phyloP scores from a whole-genome alignment of 2,329 filamentous ascomycete species.

The Verticillium isaacii region DNA sequence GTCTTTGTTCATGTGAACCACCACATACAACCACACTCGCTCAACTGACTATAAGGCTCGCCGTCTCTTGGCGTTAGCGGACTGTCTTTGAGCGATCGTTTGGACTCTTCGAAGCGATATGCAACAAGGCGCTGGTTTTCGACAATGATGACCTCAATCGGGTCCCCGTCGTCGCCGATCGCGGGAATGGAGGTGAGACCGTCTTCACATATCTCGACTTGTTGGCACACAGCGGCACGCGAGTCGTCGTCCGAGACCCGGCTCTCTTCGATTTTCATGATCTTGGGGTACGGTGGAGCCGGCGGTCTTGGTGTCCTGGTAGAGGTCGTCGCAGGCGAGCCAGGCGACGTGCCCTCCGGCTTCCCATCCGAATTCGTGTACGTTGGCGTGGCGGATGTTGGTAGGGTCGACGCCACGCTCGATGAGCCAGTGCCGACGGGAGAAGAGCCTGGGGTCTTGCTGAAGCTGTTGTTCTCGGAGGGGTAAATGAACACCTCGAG shows the following conservation, averaged over 20 bases:
- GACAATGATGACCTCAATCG: conserved; percentile 36
- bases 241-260: conserved; percentile 30
- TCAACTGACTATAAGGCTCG: conserved; percentile 29
- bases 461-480: conserved; percentile 41
- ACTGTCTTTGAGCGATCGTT: conserved; percentile 2
- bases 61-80: conserved; percentile 6
- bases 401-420: neutral
- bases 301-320: conserved; percentile 3
- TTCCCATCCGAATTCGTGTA: neutral
- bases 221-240: conserved; percentile 38
- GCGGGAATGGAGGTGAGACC: conserved; percentile 30
- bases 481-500: conserved; percentile 56
- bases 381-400: conserved; percentile 6
- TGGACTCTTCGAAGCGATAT: conserved; percentile 1
- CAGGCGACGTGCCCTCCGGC: neutral
- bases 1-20: conserved; percentile 32
- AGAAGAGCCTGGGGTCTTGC: neutral
- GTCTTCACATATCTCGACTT: conserved; percentile 38
- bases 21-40: conserved; percentile 51
- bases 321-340: neutral
- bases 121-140: conserved; percentile 24
- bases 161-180: conserved; percentile 29
- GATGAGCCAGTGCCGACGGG: neutral
- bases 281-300: conserved; percentile 39
- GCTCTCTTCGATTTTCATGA: conserved; percentile 52